These are phyloP conservation scores for Mycena haematopus DNA, from an alignment of 768 basidiomycete genomes.

Conservation along the genomic window DNA sequence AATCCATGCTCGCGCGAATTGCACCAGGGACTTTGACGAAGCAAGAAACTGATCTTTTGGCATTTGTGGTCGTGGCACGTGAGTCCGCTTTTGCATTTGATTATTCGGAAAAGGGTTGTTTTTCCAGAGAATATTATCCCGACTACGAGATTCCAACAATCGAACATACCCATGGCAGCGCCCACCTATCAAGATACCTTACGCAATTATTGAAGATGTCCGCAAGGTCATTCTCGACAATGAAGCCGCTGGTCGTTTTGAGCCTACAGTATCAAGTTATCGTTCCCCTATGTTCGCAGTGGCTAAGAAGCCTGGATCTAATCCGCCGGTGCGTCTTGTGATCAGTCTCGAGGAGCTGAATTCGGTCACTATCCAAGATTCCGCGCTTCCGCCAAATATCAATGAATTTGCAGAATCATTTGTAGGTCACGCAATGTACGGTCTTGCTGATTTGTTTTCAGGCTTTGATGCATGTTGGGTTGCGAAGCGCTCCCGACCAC, in stretches of 20 bases:
- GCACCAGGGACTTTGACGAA: conserved; percentile 14
- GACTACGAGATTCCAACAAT: conserved; percentile 34
- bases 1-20: conserved; percentile 27
- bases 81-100: conserved; percentile 34
- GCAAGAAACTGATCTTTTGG: conserved; percentile 28
- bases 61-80: conserved; percentile 18
- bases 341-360: conserved; percentile 43
- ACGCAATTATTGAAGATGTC: conserved; percentile 32
- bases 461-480: conserved; percentile 47
- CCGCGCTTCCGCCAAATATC: conserved; percentile 33
- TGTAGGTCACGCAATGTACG: conserved; percentile 33
- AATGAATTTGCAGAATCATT: conserved; percentile 37
- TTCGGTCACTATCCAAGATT: conserved; percentile 36
- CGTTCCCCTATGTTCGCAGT: conserved; percentile 33
- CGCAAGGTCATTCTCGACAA: conserved; percentile 31
- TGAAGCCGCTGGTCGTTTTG: conserved; percentile 31
- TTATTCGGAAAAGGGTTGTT: conserved; percentile 33
- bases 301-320: conserved; percentile 33
- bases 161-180: conserved; percentile 36
- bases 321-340: conserved; percentile 35
- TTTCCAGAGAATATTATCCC: conserved; percentile 34
- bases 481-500: conserved; percentile 3
- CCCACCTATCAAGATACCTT: conserved; percentile 31
- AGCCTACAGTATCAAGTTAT: conserved; percentile 34
- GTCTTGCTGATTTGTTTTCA: conserved; percentile 37